Percentiles rank a stretch among this genome's conserved stretches.
Evolutionary conservation across 2,329 filamentous ascomycete species (phyloP).

Genomic region (Coniochaeta hoffmannii): DNA sequence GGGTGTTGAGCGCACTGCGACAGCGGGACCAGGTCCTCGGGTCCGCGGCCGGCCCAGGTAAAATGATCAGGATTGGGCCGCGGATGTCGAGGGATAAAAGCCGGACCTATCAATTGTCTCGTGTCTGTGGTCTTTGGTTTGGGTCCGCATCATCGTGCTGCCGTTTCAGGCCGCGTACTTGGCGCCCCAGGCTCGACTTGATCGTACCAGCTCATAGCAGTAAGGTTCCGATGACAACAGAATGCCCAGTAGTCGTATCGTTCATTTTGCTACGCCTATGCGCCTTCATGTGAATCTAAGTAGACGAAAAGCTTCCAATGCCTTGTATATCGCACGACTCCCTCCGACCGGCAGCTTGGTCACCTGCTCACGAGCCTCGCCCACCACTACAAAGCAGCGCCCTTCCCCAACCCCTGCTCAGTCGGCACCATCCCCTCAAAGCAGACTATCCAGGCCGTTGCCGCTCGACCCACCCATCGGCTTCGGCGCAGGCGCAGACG

Average conservation of each 20-base stretch:
- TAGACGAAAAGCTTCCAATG: neutral
- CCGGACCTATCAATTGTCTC: neutral
- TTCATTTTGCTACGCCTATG: neutral
- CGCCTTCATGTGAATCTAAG: neutral
- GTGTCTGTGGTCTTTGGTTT: neutral
- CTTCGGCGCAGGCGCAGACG: constrained; percentile 41
- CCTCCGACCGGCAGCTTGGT: too few species aligned
- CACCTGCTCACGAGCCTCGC: too few species aligned
- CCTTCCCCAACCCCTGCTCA: constrained; percentile 16
- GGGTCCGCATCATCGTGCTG: neutral
- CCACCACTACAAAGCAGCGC: too few species aligned
- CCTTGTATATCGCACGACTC: neutral
- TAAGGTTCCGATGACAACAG: too few species aligned
- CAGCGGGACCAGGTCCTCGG: neutral
- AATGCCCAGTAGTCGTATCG: too few species aligned
- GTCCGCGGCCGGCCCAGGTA: neutral
- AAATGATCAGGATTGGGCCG: constrained; percentile 2
- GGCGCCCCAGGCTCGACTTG: too few species aligned
- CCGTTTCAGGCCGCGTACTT: neutral
- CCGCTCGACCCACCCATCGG: constrained; percentile 17
- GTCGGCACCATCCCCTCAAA: constrained; percentile 21
- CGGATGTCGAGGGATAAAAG: neutral
- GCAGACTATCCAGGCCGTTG: constrained; percentile 39
- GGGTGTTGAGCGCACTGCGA: too few species aligned
- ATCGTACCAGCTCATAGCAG: too few species aligned